These are phyloP conservation scores for Sarocladiaceae sp. DNA, from an alignment of 2,329 filamentous ascomycete species.

Conservation along the genomic window DNA sequence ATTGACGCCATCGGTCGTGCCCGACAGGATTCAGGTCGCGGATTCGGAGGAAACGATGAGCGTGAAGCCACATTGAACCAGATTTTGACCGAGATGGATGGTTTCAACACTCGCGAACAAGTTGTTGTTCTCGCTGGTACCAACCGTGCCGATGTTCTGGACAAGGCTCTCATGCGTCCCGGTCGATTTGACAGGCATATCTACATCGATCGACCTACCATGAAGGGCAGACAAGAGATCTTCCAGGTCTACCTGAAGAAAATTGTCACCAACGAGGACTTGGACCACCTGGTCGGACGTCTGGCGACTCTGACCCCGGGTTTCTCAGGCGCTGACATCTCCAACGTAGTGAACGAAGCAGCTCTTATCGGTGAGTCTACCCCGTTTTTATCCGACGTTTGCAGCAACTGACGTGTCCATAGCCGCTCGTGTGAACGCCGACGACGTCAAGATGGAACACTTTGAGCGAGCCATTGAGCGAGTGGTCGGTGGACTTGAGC, in stretches of 20 bases:
- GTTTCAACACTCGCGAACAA: conserved; percentile 94
- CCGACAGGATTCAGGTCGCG: conserved; percentile 65
- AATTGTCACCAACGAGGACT: conserved; percentile 86
- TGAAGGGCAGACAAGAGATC: conserved; percentile 94
- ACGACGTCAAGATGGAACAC: conserved; percentile 77
- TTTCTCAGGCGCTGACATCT: conserved; percentile 96
- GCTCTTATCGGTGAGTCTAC: conserved; percentile 78
- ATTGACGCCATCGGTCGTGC: conserved; percentile 97
- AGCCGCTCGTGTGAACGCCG: conserved; percentile 80
- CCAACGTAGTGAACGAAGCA: conserved; percentile 97
- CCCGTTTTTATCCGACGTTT: neutral
- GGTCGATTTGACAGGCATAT: conserved; percentile 98
- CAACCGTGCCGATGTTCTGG: conserved; percentile 88
- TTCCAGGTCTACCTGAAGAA: conserved; percentile 92
- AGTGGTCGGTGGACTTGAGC: conserved; percentile 92
- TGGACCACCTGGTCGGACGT: conserved; percentile 80
- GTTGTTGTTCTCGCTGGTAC: conserved; percentile 96
- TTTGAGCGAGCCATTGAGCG: conserved; percentile 98
- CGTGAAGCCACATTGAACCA: conserved; percentile 96
- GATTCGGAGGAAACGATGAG: conserved; percentile 89
- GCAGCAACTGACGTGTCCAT: conserved; percentile 15
- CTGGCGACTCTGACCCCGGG: conserved; percentile 89
- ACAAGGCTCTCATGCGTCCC: conserved; percentile 92
- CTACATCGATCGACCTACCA: conserved; percentile 87
- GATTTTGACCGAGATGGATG: conserved; percentile 98